phyloP scores from a whole-genome alignment of 164 flowering plant genomes.

The Annona cherimola region DNA sequence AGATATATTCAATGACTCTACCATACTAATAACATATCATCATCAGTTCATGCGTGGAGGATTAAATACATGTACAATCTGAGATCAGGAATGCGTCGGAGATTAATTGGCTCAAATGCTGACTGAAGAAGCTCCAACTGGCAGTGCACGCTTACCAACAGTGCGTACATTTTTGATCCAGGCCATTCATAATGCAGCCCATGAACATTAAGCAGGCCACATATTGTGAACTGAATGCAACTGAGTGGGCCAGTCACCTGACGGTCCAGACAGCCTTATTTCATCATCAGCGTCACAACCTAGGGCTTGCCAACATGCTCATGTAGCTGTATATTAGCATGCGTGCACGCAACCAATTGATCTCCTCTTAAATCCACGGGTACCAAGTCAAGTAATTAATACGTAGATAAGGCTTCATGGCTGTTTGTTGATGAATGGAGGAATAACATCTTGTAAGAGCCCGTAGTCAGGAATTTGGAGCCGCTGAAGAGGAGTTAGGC shows the following conservation, averaged over 20 bases:
- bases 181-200: neutral
- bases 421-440: slow-evolving; percentile 27
- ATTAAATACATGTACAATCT: slow-evolving; percentile 6
- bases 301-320: neutral
- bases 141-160: neutral
- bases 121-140: neutral
- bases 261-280: neutral
- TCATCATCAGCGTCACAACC: neutral
- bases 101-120: neutral
- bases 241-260: neutral
- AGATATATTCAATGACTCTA: slow-evolving; percentile 14
- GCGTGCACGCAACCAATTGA: neutral
- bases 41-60: slow-evolving; percentile 8
- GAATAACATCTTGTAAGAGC: slow-evolving; percentile 46
- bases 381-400: too few relatives aligned
- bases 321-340: neutral
- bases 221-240: neutral
- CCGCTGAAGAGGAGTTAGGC: slow-evolving; percentile 21
- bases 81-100: neutral
- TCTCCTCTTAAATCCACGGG: neutral
- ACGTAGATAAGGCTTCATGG: slow-evolving; percentile 18
- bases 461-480: slow-evolving; percentile 39
- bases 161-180: neutral
- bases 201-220: neutral
- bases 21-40: slow-evolving; percentile 12